Evolutionary conservation across 345 rosid genomes (phyloP).

Genomic region (Dimocarpus longan): DNA sequence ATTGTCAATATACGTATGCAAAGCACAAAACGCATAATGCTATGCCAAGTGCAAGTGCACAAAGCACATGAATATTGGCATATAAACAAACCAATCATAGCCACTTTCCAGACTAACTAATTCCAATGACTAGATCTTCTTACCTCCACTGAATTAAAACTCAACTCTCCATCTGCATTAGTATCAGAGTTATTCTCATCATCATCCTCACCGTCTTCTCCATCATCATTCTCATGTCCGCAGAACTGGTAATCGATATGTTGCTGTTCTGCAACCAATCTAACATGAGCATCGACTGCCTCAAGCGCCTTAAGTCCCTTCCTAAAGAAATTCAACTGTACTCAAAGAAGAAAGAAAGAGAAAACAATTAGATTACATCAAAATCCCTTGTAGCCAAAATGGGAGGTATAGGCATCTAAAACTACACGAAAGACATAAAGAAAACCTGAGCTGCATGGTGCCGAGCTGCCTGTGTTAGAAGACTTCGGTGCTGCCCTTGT

Average conservation of each 20-base stretch:
- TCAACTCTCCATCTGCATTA: conserved; percentile 64
- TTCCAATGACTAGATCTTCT: conserved; percentile 22
- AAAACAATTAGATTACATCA: conserved; percentile 7
- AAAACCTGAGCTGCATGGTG: conserved; percentile 98
- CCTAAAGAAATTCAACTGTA: conserved; percentile 82
- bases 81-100: background rate
- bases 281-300: conserved; percentile 70
- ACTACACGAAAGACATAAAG: conserved; percentile 4
- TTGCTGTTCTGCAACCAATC: conserved; percentile 64
- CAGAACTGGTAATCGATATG: conserved; percentile 84
- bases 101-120: conserved; percentile 5
- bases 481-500: conserved; percentile 90
- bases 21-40: background rate
- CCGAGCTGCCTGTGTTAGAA: conserved; percentile 89
- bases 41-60: background rate
- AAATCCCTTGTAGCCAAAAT: conserved; percentile 9
- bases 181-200: conserved; percentile 43
- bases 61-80: background rate
- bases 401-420: conserved; percentile 11
- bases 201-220: conserved; percentile 56
- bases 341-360: conserved; percentile 23
- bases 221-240: conserved; percentile 61
- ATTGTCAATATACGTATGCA: background rate
- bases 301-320: conserved; percentile 86
- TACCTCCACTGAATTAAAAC: conserved; percentile 89